Base-by-base conservation (phyloP, 2,329 filamentous ascomycete genomes). In the Cladosporium halotolerans region DNA sequence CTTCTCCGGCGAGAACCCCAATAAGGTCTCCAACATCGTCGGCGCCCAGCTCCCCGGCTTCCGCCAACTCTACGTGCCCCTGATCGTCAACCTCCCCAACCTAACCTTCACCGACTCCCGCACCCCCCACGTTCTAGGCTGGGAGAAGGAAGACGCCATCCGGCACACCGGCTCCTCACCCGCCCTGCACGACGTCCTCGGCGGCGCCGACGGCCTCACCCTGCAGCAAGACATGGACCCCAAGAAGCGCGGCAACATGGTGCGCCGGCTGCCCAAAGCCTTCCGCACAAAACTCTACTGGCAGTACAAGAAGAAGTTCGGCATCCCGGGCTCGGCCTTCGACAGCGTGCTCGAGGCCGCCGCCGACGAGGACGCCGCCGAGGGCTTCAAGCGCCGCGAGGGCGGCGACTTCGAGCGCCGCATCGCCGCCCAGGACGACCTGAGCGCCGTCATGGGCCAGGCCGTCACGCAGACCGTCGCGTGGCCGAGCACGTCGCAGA, bases 21-120 rank as follows among this genome's bases (percentile, higher is more conserved):
- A 84, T 66, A 99, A 99, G 72, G 89, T 99, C 16, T 79, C 82
- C 63, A 97, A 97, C 70, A 99, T 99, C 62, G 93, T 99, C 31
- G 83, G 83, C 44, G 85, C 95, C 66, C 96, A 99, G 70, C 82
- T 96, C 66, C 76, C 86, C 36, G 91, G 96, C 68, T 99, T 99
- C 76, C 84, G 93, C 33, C 83, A 89, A 4, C 80, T 99, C 0
- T 99, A 99, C 68, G 85, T 87, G 9, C 92, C 92, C 1, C 79
- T 99, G 11, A 85, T 99, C 58, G 85, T 89, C 57, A 92, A 88
- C 13, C 80, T 99, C 1, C 93, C 93, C 16, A 99, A 99, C 60
- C 83, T 96, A 43, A 75, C 77, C 33, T 97, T 93, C 70, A 78
- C 79, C 52, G 86, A 90, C 62, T 69, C 79, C 4, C 78, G 79